Evolutionary conservation across 2,329 filamentous ascomycete species (phyloP), one percentile per base, ranked within the genome.

Genomic region (Lasiodiplodia gonubiensis): DNA sequence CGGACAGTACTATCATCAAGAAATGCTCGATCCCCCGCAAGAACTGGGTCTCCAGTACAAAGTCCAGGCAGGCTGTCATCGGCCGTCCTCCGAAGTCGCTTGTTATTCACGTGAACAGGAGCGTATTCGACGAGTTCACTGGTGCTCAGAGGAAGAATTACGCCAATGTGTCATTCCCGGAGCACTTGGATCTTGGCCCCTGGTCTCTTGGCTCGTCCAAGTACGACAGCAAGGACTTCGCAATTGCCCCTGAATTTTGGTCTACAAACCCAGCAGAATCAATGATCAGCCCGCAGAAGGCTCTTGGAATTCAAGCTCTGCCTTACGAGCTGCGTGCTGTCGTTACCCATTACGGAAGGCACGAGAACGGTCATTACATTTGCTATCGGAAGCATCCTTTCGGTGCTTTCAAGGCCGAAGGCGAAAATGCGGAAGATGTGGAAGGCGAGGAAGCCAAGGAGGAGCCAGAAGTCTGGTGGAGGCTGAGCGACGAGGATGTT

Each of bases 341-440:
- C 0, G 87, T 98, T 11, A 95, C 93, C 0, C 95, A 98, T 76
- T 92, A 91, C 69, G 95, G 95, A 4, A 86, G 91, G 37, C 95
- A 98, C 77, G 93, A 97, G 70, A 97, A 97, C 73, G 95, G 95
- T 0, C 95, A 99, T 80, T 98, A 99, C 73, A 89, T 97, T 48
- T 97, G 93, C 76, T 97, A 95, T 78, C 87, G 92, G 63, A 92
- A 90, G 73, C 90, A 92, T 73, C 84, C 87, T 51, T 54, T 59
- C 65, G 18, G 66, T 61, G 30, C 65, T 14, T 54, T 66, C 14
- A 64, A 52, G 67, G 4, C 18, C 7, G 30, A 51, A 3, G 18
- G 6, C 4, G 57, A 37, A 52, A 8, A 54, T 30, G 33, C 67
- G 68, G 12, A 49, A 23, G 54, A 66, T 7, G 30, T 51, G 42